Evolutionary conservation across 108 stramenopile species (phyloP).

Genomic region (Cyclotella atomus): DNA sequence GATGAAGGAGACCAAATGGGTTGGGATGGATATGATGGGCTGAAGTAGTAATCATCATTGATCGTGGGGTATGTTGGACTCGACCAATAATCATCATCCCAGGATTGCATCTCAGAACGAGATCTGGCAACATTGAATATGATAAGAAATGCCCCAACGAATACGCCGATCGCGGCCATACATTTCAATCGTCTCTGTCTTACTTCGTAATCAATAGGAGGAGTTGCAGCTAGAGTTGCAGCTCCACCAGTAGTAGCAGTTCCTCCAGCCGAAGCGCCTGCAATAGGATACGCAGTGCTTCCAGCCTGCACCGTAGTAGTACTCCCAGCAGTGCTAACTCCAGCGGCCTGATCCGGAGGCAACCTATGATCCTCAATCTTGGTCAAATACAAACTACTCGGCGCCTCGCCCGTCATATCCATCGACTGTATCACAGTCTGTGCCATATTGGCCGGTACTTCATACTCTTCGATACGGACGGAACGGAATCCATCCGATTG

Average conservation of each 20-base stretch:
- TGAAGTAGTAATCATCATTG: not conserved
- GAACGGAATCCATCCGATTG: not conserved
- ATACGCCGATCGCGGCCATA: too few species aligned
- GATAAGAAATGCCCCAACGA: too few species aligned
- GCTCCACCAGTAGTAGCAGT: not conserved
- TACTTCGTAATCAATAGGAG: conserved; percentile 5
- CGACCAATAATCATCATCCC: not conserved
- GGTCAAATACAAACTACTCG: conserved; percentile 29
- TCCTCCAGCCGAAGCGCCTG: not conserved
- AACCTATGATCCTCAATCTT: conserved; percentile 18
- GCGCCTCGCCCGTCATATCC: conserved; percentile 21
- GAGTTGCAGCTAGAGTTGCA: too few species aligned
- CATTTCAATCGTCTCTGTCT: not conserved
- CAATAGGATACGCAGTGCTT: not conserved
- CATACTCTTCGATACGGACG: conserved; percentile 1
- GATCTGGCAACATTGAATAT: not conserved
- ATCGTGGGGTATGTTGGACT: not conserved
- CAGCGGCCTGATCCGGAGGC: not conserved
- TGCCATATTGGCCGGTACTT: conserved; percentile 11
- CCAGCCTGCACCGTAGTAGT: not conserved
- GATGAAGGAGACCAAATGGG: not conserved
- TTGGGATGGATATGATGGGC: not conserved
- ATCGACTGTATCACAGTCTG: not conserved
- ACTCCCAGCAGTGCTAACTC: not conserved
- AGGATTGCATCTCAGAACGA: not conserved